phyloP scores from a whole-genome alignment of 2,329 filamentous ascomycete genomes.

The Cladosporium cucumerinum region DNA sequence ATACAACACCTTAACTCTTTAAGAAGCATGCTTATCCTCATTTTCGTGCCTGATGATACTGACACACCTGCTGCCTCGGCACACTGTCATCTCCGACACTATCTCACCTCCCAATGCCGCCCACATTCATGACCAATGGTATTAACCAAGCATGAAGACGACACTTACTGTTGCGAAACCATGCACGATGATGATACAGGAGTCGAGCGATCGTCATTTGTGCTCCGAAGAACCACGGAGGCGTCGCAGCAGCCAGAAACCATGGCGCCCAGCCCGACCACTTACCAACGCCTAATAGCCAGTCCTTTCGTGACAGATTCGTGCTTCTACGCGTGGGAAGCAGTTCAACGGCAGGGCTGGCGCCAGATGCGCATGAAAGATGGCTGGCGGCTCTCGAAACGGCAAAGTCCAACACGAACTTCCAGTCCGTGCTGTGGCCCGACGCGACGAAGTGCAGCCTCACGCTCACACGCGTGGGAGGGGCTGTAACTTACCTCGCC shows the following conservation, averaged over 20 bases:
- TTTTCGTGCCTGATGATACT: neutral
- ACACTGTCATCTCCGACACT: neutral
- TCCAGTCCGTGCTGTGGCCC: constrained; percentile 4
- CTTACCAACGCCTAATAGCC: neutral
- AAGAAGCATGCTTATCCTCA: neutral
- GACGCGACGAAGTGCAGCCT: constrained; percentile 10
- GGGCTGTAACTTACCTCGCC: neutral
- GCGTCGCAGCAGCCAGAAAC: neutral
- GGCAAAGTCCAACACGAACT: constrained; percentile 10
- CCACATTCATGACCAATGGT: neutral
- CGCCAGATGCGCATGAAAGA: constrained; percentile 11
- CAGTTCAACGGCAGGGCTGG: constrained; percentile 7
- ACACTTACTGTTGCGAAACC: neutral
- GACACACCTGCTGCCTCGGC: neutral
- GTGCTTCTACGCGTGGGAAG: constrained; percentile 7
- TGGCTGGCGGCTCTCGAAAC: constrained; percentile 9
- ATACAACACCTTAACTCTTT: neutral
- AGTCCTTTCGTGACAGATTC: constrained; percentile 15
- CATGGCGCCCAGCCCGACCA: neutral
- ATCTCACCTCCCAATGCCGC: neutral
- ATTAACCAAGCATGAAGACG: neutral
- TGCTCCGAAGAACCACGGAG: neutral
- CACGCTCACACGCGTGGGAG: constrained; percentile 5
- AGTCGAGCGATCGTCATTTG: neutral
- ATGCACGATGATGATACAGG: neutral